A percentile compares a stretch with the other conserved stretches of the same genome.
These are phyloP conservation scores for Platanus orientalis DNA, from an alignment of 164 flowering plant genomes.

Conservation along the genomic window DNA sequence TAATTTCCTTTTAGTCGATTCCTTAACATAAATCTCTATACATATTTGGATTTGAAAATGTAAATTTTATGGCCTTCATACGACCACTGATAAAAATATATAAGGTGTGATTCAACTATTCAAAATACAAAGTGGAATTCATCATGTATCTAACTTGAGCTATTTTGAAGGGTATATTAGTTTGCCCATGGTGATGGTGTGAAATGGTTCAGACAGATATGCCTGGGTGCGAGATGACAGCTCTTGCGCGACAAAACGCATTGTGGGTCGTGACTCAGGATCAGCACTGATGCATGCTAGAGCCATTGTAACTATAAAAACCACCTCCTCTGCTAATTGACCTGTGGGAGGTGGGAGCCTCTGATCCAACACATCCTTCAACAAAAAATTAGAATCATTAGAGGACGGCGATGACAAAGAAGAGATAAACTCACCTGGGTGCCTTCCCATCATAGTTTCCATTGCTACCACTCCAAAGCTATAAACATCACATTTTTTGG, in stretches of 20 bases:
- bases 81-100: too few relatives aligned
- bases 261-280: conserved; percentile 58
- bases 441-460: conserved; percentile 65
- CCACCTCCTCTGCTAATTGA: conserved; percentile 44
- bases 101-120: too few relatives aligned
- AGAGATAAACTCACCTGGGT: conserved; percentile 52
- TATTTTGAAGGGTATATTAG: too few relatives aligned
- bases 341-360: conserved; percentile 49
- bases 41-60: too few relatives aligned
- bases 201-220: conserved; percentile 14
- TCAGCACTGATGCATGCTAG: conserved; percentile 39
- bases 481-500: conserved; percentile 63
- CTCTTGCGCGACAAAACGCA: conserved; percentile 46
- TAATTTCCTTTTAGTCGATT: too few relatives aligned
- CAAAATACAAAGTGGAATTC: too few relatives aligned
- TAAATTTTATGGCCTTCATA: too few relatives aligned
- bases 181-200: conserved; percentile 23
- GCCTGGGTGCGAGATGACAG: conserved; percentile 30
- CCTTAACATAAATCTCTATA: too few relatives aligned
- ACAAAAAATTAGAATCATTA: conserved; percentile 12
- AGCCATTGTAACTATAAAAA: conserved; percentile 33
- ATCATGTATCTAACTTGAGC: not conserved
- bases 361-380: conserved; percentile 53
- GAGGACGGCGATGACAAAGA: conserved; percentile 19
- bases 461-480: conserved; percentile 71